Percentiles rank a stretch among this genome's conserved stretches.
These are phyloP conservation scores for Escallonia herrerae DNA, from an alignment of 129 eudicot genomes.

Conservation along the genomic window DNA sequence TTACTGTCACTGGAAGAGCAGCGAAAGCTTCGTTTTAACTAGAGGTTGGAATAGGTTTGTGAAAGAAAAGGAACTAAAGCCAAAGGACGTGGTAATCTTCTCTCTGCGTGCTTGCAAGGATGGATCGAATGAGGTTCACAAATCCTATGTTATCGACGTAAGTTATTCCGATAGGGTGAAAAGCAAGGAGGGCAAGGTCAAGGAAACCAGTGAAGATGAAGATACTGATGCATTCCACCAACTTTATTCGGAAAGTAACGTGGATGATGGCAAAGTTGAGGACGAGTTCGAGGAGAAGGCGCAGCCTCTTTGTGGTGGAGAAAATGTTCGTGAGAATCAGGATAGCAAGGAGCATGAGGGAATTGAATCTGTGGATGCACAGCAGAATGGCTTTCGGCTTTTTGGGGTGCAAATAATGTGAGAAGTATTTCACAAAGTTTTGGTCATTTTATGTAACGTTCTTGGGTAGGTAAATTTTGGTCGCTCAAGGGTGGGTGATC, in stretches of 20 bases:
- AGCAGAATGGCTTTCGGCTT: constrained; percentile 36
- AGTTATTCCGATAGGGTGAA: constrained; percentile 6
- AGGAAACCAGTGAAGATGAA: not conserved
- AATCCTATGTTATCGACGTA: constrained; percentile 35
- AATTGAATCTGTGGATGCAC: not conserved
- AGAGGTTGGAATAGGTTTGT: constrained; percentile 81
- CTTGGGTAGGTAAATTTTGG: too few species aligned
- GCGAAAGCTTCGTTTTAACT: constrained; percentile 62
- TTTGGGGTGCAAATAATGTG: constrained; percentile 45
- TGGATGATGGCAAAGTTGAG: constrained; percentile 9
- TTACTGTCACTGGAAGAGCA: constrained; percentile 68
- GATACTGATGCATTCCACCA: constrained; percentile 5
- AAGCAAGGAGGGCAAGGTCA: too few species aligned
- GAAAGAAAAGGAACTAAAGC: constrained; percentile 43
- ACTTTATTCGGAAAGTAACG: not conserved
- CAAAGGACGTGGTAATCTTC: constrained; percentile 50
- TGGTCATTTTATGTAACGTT: too few species aligned
- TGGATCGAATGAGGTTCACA: constrained; percentile 10
- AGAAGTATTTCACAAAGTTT: not conserved
- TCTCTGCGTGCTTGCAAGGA: constrained; percentile 21
- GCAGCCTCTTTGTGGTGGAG: too few species aligned
- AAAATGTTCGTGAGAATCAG: not conserved
- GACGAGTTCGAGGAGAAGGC: constrained; percentile 1
- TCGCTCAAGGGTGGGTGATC: too few species aligned
- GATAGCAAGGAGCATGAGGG: not conserved